A percentile compares a stretch with the other conserved stretches of the same genome.
phyloP scores from a whole-genome alignment of 23 red algal species.

The Gracilaria caudata region DNA sequence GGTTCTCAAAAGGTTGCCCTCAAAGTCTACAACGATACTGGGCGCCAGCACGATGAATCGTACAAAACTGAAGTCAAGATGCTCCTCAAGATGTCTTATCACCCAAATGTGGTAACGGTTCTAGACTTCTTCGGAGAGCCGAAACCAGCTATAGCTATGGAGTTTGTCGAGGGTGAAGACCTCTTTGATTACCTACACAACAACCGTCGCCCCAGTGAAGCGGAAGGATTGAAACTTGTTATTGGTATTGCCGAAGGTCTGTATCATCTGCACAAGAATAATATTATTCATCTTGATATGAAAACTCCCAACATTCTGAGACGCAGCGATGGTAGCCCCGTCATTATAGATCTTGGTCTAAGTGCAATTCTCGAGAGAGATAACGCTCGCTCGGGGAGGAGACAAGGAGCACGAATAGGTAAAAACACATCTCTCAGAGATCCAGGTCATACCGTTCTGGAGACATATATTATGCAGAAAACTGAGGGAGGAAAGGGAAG shows the following conservation, averaged over 20 bases:
- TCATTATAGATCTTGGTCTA: constrained; percentile 77
- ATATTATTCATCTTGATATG: constrained; percentile 62
- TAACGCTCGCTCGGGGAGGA: not conserved
- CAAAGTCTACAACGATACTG: constrained; percentile 28
- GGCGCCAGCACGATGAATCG: not conserved
- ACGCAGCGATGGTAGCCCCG: constrained; percentile 21
- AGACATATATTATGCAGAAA: not conserved
- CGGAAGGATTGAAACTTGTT: constrained; percentile 6
- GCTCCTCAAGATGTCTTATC: constrained; percentile 36
- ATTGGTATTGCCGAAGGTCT: constrained; percentile 61
- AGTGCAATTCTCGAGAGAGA: not conserved
- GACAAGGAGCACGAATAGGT: not conserved
- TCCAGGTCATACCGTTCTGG: not conserved
- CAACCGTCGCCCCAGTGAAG: not conserved
- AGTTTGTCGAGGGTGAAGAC: constrained; percentile 34
- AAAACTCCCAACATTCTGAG: constrained; percentile 62
- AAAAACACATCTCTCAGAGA: not conserved
- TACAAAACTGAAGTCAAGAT: constrained; percentile 36
- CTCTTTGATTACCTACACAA: constrained; percentile 39
- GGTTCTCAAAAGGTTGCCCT: not conserved
- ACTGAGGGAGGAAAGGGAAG: constrained; percentile 22
- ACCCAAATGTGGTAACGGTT: constrained; percentile 56
- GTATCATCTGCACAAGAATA: constrained; percentile 53
- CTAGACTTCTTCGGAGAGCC: constrained; percentile 66
- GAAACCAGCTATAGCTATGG: constrained; percentile 50